phyloP scores from a whole-genome alignment of 2,329 filamentous ascomycete species.

The Xylariaceae sp. region DNA sequence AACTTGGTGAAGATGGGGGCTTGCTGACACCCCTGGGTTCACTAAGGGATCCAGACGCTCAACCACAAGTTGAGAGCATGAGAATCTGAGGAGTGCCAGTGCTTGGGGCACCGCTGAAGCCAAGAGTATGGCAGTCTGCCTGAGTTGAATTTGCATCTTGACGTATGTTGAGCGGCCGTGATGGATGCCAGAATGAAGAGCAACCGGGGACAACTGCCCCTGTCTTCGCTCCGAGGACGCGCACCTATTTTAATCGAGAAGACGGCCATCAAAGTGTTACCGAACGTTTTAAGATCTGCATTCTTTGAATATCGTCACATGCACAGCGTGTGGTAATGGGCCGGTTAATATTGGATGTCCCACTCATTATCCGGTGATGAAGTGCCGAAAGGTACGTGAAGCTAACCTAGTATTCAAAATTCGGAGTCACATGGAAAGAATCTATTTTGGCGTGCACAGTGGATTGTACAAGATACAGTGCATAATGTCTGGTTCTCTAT shows the following conservation, averaged over 20 bases:
- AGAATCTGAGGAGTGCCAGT: constrained; percentile 26
- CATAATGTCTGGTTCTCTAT: too few relatives aligned
- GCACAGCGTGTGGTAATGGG: constrained; percentile 2
- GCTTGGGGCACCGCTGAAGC: constrained; percentile 3
- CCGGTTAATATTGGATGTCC: constrained; percentile 12
- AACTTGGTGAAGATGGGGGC: constrained; percentile 30
- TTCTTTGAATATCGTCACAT: too few relatives aligned
- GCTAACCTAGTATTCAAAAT: too few relatives aligned
- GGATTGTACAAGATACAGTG: too few relatives aligned
- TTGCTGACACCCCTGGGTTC: constrained; percentile 24
- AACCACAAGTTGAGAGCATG: constrained; percentile 28
- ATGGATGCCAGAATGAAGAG: neutral
- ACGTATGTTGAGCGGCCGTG: neutral
- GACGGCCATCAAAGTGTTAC: neutral
- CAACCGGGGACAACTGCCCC: neutral
- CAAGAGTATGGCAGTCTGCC: constrained; percentile 1
- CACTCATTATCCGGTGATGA: constrained; percentile 12
- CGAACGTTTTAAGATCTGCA: too few relatives aligned
- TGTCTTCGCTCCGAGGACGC: neutral
- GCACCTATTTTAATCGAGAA: constrained; percentile 1
- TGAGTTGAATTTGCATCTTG: constrained; percentile 10
- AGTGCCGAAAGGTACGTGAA: neutral
- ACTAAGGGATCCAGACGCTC: constrained; percentile 28
- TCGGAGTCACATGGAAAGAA: too few relatives aligned
- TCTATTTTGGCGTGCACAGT: too few relatives aligned